These are phyloP conservation scores for Alternaria sp. DNA, from an alignment of 2,329 filamentous ascomycete species.

Conservation along the genomic window DNA sequence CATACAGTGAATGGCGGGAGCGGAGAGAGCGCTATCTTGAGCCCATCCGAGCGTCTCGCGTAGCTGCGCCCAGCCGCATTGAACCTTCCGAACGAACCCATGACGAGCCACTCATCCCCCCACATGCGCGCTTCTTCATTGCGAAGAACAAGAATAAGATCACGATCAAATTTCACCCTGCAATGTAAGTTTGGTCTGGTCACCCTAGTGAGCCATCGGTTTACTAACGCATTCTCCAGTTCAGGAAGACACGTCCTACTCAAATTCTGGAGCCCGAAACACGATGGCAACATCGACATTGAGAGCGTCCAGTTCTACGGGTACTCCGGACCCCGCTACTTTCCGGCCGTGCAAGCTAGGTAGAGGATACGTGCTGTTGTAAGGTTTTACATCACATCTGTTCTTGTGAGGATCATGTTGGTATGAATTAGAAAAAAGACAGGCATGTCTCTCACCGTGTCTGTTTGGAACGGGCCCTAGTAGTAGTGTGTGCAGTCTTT, in stretches of 20 bases:
- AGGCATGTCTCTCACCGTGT: neutral
- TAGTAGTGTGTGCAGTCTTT: neutral
- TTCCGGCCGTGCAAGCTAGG: slow-evolving; percentile 68
- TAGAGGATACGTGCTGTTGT: slow-evolving; percentile 5
- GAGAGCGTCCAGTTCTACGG: slow-evolving; percentile 84
- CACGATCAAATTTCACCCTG: slow-evolving; percentile 83
- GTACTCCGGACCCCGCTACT: slow-evolving; percentile 84
- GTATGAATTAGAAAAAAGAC: neutral
- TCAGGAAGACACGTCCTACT: slow-evolving; percentile 83
- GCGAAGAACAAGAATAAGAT: slow-evolving; percentile 82
- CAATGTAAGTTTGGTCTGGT: slow-evolving; percentile 59
- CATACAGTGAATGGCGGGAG: slow-evolving; percentile 34
- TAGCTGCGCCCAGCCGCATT: slow-evolving; percentile 45
- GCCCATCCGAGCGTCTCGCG: slow-evolving; percentile 38
- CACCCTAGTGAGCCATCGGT: neutral
- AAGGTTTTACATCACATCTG: neutral
- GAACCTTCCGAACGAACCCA: slow-evolving; percentile 29
- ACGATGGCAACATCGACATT: slow-evolving; percentile 83
- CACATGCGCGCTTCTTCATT: slow-evolving; percentile 84
- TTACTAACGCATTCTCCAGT: slow-evolving; percentile 38
- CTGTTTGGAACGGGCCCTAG: neutral
- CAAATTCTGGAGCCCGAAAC: slow-evolving; percentile 85
- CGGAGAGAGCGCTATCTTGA: slow-evolving; percentile 33
- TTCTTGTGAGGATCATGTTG: neutral
- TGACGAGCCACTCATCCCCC: slow-evolving; percentile 61